Base-by-base conservation (phyloP, 2,329 filamentous ascomycete genomes). In the Diaporthe sp. region DNA sequence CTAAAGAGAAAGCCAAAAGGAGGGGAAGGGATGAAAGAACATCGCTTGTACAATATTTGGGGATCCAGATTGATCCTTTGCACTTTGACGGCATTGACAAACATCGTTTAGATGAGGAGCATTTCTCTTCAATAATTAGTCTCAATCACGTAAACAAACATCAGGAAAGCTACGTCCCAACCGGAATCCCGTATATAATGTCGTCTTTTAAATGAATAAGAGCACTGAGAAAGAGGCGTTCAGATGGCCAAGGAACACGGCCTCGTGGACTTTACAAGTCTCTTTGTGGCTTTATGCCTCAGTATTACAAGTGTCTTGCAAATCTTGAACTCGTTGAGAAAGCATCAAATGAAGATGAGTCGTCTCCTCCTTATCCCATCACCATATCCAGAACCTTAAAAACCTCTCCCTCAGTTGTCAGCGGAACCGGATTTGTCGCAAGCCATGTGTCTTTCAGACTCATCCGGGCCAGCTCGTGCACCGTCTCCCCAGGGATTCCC, bases 361-460 rank as follows among this genome's bases (percentile, higher is more conserved):
- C 2, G 28, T 7, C 7, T 1, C 1, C 22, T 15, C 9, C 8
- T 22, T 17, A 61, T 61, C 22, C 12, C n/a, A 13, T 42, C 22
- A 25, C 78, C 82, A 85, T 84, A 57, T 86, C 82, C 77, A 91
- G 79, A 75, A 91, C 89, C 80, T 90, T 87, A 78, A 88, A 77
- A 6, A 91, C 87, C 78, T 89, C 86, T 37, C 81, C 81, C 78
- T 87, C 58, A 4, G 20, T 87, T 76, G 86, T 83, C 47, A 91
- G 80, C 0, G 87, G 85, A 31, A 88, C 84, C 2, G 89, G 85
- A 80, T 91, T 91, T 0, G 7, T 87, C 88, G 65, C 82, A 78
- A 63, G 87, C 86, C 86, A 90, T 12, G 83, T 82, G 80, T 91
- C 88, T 4, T 85, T 81, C 78, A 91, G 80, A 77, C 86, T 87